Evolutionary conservation across 192 early-diverging fungal species (phyloP).

Genomic region (Phycomyces blakesleeanus): DNA sequence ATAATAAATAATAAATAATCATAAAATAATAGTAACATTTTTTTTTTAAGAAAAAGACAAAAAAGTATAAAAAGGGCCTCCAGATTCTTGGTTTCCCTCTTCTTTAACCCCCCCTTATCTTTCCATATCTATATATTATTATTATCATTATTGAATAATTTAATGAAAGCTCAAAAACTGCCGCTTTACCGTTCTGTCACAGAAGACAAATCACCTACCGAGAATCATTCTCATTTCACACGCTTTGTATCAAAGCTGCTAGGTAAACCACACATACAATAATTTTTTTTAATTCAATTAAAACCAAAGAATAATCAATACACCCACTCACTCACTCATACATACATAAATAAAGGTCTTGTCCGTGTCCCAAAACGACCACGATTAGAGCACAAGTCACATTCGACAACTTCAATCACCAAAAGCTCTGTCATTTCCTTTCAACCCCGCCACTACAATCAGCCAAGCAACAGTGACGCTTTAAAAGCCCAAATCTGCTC

Average conservation of each 20-base stretch:
- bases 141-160: not conserved
- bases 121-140: not conserved
- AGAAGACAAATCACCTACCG: slow-evolving; percentile 1
- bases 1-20: no score
- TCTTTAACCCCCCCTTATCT: not conserved
- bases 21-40: no score
- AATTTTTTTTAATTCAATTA: no score
- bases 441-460: not conserved
- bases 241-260: slow-evolving; percentile 18
- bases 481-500: no score
- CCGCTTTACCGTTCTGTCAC: slow-evolving; percentile 13
- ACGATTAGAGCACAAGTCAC: slow-evolving; percentile 16
- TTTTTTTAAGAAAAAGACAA: no score
- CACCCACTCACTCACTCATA: no score
- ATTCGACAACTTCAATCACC: slow-evolving; percentile 21
- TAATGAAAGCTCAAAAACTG: not conserved
- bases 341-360: slow-evolving; percentile 5
- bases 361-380: not conserved
- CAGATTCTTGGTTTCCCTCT: no score
- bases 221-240: slow-evolving; percentile 6
- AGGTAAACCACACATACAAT: slow-evolving; percentile 11
- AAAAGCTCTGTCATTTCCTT: slow-evolving; percentile 22
- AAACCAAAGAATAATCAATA: no score
- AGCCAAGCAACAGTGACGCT: not conserved
- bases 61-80: no score